Conservation (phyloP, 495 filamentous ascomycete species). For the Neurospora hispaniola region DNA sequence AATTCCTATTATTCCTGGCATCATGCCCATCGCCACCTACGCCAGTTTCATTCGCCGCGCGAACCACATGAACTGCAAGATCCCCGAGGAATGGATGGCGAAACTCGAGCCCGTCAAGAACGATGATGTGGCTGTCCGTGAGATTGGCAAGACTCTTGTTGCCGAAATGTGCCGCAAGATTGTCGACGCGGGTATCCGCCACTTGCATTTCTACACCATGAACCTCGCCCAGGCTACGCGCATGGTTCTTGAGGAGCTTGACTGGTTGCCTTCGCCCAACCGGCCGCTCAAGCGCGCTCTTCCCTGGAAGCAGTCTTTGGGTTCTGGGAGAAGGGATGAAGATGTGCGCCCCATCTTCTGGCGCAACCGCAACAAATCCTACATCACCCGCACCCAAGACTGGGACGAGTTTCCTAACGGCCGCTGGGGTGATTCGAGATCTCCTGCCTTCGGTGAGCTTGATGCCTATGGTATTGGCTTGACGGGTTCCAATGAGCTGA, state of each 20-base stretch:
- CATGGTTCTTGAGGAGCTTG: conserved; percentile 84
- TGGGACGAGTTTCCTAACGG: conserved; percentile 99
- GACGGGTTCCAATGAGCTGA: conserved; percentile 94
- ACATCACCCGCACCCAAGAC: conserved; percentile 88
- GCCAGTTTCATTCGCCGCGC: conserved; percentile 81
- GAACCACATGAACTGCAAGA: conserved; percentile 73
- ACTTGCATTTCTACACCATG: conserved; percentile 99
- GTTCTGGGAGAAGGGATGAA: conserved; percentile 75
- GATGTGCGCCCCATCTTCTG: conserved; percentile 99
- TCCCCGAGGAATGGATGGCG: conserved; percentile 72
- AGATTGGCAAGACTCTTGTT: conserved; percentile 82
- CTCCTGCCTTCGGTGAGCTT: conserved; percentile 92
- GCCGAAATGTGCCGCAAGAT: conserved; percentile 85
- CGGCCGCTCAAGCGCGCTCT: conserved; percentile 73
- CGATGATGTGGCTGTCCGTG: conserved; percentile 84
- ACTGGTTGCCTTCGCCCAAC: conserved; percentile 61
- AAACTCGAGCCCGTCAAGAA: conserved; percentile 89
- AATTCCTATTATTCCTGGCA: conserved; percentile 89
- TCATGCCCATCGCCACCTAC: conserved; percentile 98
- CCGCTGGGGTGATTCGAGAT: conserved; percentile 95
- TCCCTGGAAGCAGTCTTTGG: conserved; percentile 92
- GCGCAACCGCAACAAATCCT: conserved; percentile 93
- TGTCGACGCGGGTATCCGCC: conserved; percentile 67
- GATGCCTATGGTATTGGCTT: conserved; percentile 93
- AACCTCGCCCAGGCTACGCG: conserved; percentile 91